Evolutionary conservation across 345 rosid genomes (phyloP).

Genomic region (Tarenaya hassleriana): DNA sequence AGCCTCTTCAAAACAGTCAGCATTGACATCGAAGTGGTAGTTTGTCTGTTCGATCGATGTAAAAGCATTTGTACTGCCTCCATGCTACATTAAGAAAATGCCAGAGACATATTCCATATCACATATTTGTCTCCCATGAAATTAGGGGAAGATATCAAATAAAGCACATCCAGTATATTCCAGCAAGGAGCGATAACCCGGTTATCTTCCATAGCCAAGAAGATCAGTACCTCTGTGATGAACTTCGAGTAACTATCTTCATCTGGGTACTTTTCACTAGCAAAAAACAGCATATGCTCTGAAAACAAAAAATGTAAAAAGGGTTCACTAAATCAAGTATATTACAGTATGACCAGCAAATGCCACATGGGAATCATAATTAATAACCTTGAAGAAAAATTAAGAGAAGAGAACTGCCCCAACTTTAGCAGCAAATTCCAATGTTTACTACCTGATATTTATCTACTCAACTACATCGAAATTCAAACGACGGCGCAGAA

Average conservation of each 20-base stretch:
- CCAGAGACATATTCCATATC: background rate
- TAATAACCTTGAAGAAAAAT: too few relatives aligned
- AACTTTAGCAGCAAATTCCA: too few relatives aligned
- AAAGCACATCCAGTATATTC: background rate
- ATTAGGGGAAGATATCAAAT: background rate
- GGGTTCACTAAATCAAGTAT: too few relatives aligned
- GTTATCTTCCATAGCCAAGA: background rate
- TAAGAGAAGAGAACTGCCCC: too few relatives aligned
- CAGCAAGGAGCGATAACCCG: background rate
- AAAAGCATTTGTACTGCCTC: slow-evolving; percentile 82
- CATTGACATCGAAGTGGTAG: slow-evolving; percentile 65
- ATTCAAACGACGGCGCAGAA: background rate
- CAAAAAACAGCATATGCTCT: slow-evolving; percentile 96
- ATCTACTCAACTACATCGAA: too few relatives aligned
- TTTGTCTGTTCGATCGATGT: slow-evolving; percentile 72
- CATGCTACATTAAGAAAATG: slow-evolving; percentile 51
- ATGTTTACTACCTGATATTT: too few relatives aligned
- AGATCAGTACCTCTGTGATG: slow-evolving; percentile 53
- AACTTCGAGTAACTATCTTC: slow-evolving; percentile 89
- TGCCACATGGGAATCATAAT: too few relatives aligned
- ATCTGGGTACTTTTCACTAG: slow-evolving; percentile 79
- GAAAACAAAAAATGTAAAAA: slow-evolving; percentile 16
- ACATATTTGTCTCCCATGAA: background rate
- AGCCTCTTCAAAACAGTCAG: slow-evolving; percentile 76
- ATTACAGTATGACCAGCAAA: too few relatives aligned